Evolutionary conservation across 2,329 filamentous ascomycete genomes (phyloP), one percentile per base, ranked within the genome.

Genomic region (Botryosphaeria dothidea): DNA sequence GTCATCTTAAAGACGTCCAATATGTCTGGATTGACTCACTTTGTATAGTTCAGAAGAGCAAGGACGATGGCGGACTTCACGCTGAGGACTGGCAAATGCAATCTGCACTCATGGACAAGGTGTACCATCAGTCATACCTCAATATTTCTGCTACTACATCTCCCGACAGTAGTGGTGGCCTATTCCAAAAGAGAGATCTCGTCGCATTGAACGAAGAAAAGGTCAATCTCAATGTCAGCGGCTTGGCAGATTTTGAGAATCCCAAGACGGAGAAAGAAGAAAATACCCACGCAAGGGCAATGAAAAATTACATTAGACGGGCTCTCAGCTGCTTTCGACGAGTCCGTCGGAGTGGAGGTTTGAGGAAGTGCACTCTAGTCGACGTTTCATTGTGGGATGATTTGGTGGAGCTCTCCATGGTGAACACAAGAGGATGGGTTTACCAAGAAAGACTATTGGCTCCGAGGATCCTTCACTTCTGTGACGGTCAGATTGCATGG

Each of bases 381-480:
- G 66, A 69, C 17, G 46, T 48, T 2, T 66, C 67, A 3, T 38
- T 64, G 9, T 71, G 70, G 70, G n/a, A 63, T 1, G 51, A 68
- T 1, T 46, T 65, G 1, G 66, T 73, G 3, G 67, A 71, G 3
- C 17, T 64, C 0, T 67, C 65, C 36, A 65, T 69, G 1, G 62
- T 73, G 6, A 71, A 72, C 48, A 41, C 11, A n/a, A 38, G 71
- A n/a, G 71, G 62, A 2, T 73, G 71, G 71, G 69, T 71, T 0
- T 51, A 71, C 0, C 71, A 73, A 48, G 71, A 73, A 38, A 61
- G 71, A 2, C 48, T 73, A 2, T 31, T 73, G 45, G 58, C 69
- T 7, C 69, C 69, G 1, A 64, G 71, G 6, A 67, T 73, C 0
- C 1, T 73, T 0, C 69, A 73, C n/a, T 73, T 72, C 43, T 69